phyloP scores from a whole-genome alignment of 169 alveolate genomes.

The Plasmodium vivax region DNA sequence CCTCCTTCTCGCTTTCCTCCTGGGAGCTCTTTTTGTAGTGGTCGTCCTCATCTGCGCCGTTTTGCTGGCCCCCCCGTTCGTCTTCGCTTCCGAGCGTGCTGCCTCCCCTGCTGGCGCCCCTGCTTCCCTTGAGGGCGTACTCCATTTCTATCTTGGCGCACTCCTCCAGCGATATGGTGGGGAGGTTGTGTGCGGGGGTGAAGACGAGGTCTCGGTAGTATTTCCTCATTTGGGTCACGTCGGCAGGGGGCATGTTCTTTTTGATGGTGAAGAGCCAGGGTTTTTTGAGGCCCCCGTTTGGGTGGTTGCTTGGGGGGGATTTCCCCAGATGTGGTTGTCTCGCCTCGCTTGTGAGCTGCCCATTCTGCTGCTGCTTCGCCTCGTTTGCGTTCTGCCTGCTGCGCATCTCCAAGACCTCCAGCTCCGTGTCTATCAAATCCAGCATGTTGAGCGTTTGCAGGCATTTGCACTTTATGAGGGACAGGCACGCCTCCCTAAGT shows the following conservation, averaged over 20 bases:
- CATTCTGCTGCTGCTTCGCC: not conserved
- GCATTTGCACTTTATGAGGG: constrained; percentile 15
- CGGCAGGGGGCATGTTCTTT: constrained; percentile 44
- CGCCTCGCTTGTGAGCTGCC: not conserved
- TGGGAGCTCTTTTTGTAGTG: constrained; percentile 8
- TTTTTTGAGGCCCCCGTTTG: not conserved
- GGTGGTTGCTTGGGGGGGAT: not conserved
- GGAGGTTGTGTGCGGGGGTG: constrained; percentile 73
- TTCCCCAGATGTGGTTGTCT: not conserved
- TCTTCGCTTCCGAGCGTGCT: not conserved
- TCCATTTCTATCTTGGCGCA: constrained; percentile 86
- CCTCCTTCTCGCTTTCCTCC: constrained; percentile 34
- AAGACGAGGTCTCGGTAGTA: constrained; percentile 55
- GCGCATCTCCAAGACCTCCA: constrained; percentile 31
- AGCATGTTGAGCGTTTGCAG: constrained; percentile 38
- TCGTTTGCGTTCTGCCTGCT: not conserved
- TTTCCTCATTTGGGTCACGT: constrained; percentile 29
- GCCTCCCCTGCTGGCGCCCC: too few relatives aligned
- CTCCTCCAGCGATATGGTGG: constrained; percentile 84
- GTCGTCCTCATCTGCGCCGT: constrained; percentile 12
- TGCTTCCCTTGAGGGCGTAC: constrained; percentile 7
- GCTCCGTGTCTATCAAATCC: constrained; percentile 39
- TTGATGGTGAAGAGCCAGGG: constrained; percentile 51
- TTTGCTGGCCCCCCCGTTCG: not conserved
- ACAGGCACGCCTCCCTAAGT: constrained; percentile 22